phyloP scores from a whole-genome alignment of 441 rosid genomes.

The Melastoma candidum region DNA sequence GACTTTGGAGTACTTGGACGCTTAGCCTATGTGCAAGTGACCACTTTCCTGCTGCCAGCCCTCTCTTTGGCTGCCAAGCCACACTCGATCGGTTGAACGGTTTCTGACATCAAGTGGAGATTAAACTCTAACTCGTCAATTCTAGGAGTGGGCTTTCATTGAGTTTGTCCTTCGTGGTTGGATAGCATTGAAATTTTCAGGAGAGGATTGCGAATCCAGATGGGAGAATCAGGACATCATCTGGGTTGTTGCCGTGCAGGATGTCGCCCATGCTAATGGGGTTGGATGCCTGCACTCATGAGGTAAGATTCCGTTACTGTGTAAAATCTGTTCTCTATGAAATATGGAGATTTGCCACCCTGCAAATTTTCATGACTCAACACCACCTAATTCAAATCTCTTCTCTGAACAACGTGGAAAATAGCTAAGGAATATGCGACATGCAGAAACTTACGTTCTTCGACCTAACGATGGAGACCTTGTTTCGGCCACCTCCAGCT shows the following conservation, averaged over 20 bases:
- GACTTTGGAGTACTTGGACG: too few species aligned
- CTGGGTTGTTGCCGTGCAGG: slow-evolving; percentile 25
- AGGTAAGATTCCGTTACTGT: slow-evolving; percentile 25
- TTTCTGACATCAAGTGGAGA: slow-evolving; percentile 7
- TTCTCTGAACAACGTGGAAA: too few species aligned
- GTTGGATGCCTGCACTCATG: slow-evolving; percentile 34
- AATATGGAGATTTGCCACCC: background rate
- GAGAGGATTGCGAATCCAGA: slow-evolving; percentile 36
- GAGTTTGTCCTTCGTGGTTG: slow-evolving; percentile 15
- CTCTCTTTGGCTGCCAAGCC: too few species aligned
- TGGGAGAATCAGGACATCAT: slow-evolving; percentile 20
- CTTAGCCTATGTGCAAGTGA: too few species aligned
- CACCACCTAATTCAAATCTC: too few species aligned
- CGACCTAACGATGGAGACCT: too few species aligned
- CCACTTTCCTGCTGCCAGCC: too few species aligned
- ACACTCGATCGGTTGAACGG: too few species aligned
- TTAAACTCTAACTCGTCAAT: background rate
- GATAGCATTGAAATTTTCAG: slow-evolving; percentile 26
- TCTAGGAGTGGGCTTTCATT: background rate
- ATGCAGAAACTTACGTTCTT: too few species aligned
- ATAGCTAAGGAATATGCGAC: too few species aligned
- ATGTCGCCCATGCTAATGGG: slow-evolving; percentile 15
- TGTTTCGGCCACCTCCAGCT: too few species aligned
- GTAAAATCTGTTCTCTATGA: slow-evolving; percentile 30
- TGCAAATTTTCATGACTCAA: too few species aligned